These are phyloP conservation scores for Yamadazyma oceani DNA, from an alignment of 1,139 yeast genomes.

Conservation along the genomic window DNA sequence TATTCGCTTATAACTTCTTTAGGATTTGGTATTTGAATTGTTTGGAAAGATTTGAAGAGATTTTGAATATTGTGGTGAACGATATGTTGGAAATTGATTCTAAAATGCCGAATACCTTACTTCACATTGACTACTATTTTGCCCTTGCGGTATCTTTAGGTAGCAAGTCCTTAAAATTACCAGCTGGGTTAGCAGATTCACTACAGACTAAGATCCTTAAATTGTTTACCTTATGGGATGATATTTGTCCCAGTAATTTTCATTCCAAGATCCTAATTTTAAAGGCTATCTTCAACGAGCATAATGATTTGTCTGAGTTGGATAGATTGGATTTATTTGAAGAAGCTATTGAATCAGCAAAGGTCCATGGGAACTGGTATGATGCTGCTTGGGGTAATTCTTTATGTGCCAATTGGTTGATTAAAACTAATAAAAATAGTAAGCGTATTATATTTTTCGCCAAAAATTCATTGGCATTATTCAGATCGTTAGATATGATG, in stretches of 20 bases:
- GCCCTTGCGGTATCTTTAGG: slow-evolving; percentile 9
- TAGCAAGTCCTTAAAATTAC: background rate
- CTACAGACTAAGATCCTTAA: slow-evolving; percentile 13
- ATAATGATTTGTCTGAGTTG: slow-evolving; percentile 24
- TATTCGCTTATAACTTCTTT: slow-evolving; percentile 7
- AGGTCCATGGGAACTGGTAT: slow-evolving; percentile 27
- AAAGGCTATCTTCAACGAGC: slow-evolving; percentile 28
- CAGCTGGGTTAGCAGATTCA: background rate
- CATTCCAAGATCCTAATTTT: slow-evolving; percentile 33
- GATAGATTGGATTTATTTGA: slow-evolving; percentile 47
- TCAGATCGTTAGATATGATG: slow-evolving; percentile 20
- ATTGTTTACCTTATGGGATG: slow-evolving; percentile 34
- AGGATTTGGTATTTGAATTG: slow-evolving; percentile 5
- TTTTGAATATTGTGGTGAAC: slow-evolving; percentile 19
- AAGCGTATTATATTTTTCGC: slow-evolving; percentile 21
- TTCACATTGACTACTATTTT: slow-evolving; percentile 25
- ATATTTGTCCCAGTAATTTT: slow-evolving; percentile 37
- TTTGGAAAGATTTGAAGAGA: slow-evolving; percentile 22
- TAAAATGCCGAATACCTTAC: slow-evolving; percentile 23
- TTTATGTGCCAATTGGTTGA: slow-evolving; percentile 49
- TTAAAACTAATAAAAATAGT: slow-evolving; percentile 23
- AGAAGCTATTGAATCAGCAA: slow-evolving; percentile 43
- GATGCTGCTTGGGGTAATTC: slow-evolving; percentile 46
- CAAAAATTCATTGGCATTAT: slow-evolving; percentile 20
- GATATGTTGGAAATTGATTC: slow-evolving; percentile 18